These are phyloP conservation scores for Leccinum laetum DNA, from an alignment of 1,284 basidiomycete genomes.

Conservation along the genomic window DNA sequence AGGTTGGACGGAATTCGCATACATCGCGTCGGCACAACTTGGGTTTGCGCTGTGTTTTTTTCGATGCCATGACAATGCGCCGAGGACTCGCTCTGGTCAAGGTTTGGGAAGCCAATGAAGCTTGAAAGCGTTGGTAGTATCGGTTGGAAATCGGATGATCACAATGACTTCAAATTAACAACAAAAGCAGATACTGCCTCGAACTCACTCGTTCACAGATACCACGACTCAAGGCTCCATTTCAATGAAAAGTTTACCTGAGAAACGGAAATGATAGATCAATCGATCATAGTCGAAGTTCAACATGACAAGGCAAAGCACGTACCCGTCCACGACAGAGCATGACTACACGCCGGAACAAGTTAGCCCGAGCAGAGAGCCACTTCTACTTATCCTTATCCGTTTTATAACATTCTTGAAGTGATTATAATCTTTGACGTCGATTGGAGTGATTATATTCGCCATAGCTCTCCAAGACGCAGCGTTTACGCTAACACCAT, in stretches of 20 bases:
- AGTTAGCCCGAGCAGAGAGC: conserved; percentile 8
- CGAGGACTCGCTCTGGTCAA: neutral
- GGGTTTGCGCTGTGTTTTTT: neutral
- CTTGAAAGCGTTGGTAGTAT: neutral
- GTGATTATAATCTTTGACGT: conserved; percentile 27
- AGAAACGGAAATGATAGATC: neutral
- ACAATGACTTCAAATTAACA: conserved; percentile 81
- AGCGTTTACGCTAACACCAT: too few relatives aligned
- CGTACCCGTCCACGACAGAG: conserved; percentile 95
- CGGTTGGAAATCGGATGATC: conserved; percentile 82
- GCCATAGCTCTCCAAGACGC: conserved; percentile 63
- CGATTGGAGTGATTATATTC: conserved; percentile 66
- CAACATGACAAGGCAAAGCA: conserved; percentile 14
- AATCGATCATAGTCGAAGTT: neutral
- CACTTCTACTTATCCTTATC: conserved; percentile 6
- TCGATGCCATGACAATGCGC: neutral
- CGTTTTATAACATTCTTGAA: conserved; percentile 86
- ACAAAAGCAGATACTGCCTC: conserved; percentile 4
- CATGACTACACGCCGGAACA: conserved; percentile 40
- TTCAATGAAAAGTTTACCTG: conserved; percentile 96
- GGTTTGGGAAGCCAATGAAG: neutral
- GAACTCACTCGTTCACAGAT: conserved; percentile 68
- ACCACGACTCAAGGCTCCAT: conserved; percentile 94
- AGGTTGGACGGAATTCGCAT: neutral
- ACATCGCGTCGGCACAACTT: neutral